These are phyloP conservation scores for Jasminum sambac DNA, from an alignment of 257 asterid genomes.

Conservation along the genomic window DNA sequence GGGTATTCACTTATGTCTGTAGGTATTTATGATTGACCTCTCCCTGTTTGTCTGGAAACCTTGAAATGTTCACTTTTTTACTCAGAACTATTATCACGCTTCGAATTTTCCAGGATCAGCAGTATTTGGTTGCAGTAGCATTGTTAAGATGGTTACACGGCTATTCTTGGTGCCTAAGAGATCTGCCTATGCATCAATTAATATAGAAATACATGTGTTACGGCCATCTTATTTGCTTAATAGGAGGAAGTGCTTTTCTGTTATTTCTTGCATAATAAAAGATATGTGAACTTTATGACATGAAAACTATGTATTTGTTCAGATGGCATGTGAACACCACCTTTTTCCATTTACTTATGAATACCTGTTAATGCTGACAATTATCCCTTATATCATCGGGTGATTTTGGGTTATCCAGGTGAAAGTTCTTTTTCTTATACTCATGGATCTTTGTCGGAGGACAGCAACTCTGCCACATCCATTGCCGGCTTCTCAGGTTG, in stretches of 20 bases:
- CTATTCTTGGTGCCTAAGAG: not conserved
- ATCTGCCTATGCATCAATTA: not conserved
- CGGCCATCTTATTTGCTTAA: constrained; percentile 7
- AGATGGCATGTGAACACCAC: constrained; percentile 1
- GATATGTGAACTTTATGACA: not conserved
- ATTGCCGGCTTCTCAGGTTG: constrained; percentile 95
- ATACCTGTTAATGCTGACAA: not conserved
- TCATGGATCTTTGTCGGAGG: constrained; percentile 98
- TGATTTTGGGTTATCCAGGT: constrained; percentile 57
- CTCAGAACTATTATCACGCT: not conserved
- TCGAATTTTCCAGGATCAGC: not conserved
- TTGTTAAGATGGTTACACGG: not conserved
- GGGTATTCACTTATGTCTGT: not conserved
- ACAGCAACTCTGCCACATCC: constrained; percentile 82
- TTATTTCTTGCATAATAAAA: not conserved
- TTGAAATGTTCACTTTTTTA: not conserved
- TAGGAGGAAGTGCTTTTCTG: not conserved
- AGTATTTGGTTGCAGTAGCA: not conserved
- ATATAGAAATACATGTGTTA: not conserved
- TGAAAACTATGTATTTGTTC: constrained; percentile 5
- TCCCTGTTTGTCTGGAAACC: not conserved
- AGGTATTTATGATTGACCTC: not conserved
- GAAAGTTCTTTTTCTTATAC: constrained; percentile 90
- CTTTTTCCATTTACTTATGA: not conserved
- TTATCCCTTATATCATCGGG: constrained; percentile 7